Percentiles rank a stretch among this genome's conserved stretches.
phyloP scores from a whole-genome alignment of 2,329 filamentous ascomycete species.

The Aspergillus sp. region DNA sequence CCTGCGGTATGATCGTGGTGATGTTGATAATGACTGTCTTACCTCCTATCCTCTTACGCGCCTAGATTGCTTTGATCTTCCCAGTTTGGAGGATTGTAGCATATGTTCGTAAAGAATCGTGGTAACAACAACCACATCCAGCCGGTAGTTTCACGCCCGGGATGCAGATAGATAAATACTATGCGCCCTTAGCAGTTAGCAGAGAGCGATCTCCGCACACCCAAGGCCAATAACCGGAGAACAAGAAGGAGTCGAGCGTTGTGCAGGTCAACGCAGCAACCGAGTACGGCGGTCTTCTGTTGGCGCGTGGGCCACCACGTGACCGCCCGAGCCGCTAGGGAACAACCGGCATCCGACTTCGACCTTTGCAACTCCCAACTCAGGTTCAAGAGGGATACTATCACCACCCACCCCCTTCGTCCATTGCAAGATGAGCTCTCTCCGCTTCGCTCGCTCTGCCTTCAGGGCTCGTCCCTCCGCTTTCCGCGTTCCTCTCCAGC shows the following conservation, averaged over 20 bases:
- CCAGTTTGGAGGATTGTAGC: background rate
- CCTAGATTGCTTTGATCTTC: background rate
- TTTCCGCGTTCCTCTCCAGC: slow-evolving; percentile 74
- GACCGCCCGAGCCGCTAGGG: slow-evolving; percentile 36
- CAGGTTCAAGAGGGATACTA: slow-evolving; percentile 38
- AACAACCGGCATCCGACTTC: slow-evolving; percentile 43
- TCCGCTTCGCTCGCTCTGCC: slow-evolving; percentile 88
- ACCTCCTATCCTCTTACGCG: background rate
- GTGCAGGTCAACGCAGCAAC: background rate
- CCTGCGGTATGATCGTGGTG: too few species aligned
- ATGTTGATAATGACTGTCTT: too few species aligned
- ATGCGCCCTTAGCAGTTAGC: background rate
- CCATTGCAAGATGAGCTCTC: slow-evolving; percentile 74
- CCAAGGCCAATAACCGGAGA: background rate
- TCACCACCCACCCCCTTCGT: slow-evolving; percentile 32
- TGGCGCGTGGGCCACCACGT: slow-evolving; percentile 26
- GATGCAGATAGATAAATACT: background rate
- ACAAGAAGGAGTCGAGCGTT: background rate
- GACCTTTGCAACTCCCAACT: slow-evolving; percentile 41
- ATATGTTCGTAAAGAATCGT: background rate
- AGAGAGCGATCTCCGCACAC: background rate
- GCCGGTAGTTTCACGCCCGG: background rate
- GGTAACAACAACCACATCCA: background rate
- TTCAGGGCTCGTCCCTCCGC: slow-evolving; percentile 78
- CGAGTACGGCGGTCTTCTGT: background rate